Evolutionary conservation across 2,329 filamentous ascomycete genomes (phyloP).

Genomic region (Phialocephala sp.): DNA sequence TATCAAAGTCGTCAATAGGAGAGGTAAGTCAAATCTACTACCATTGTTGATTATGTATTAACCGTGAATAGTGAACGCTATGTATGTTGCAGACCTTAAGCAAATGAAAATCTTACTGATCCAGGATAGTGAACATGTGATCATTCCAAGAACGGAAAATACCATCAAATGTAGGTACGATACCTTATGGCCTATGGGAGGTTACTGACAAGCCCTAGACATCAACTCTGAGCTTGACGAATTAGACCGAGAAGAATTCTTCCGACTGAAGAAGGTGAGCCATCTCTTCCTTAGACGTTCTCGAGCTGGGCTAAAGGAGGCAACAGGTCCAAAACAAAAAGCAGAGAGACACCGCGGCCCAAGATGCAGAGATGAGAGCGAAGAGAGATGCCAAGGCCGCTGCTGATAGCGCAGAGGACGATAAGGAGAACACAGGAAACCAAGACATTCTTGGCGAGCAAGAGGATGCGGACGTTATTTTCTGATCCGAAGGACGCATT

Average conservation of each 20-base stretch:
- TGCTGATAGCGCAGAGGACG: slow-evolving; percentile 58
- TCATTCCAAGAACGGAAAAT: slow-evolving; percentile 97
- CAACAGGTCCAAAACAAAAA: slow-evolving; percentile 76
- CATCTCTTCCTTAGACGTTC: neutral
- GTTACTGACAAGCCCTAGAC: slow-evolving; percentile 54
- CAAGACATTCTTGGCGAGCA: slow-evolving; percentile 74
- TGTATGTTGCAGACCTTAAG: slow-evolving; percentile 59
- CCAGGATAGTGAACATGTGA: slow-evolving; percentile 76
- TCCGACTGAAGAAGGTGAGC: slow-evolving; percentile 84
- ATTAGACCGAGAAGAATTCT: slow-evolving; percentile 97
- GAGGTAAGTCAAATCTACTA: slow-evolving; percentile 62
- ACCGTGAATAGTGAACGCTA: slow-evolving; percentile 76
- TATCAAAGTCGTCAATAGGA: slow-evolving; percentile 97
- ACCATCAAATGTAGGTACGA: slow-evolving; percentile 86
- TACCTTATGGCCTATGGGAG: slow-evolving; percentile 13
- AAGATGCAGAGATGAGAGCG: slow-evolving; percentile 77
- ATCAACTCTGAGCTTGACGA: slow-evolving; percentile 99
- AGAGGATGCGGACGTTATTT: slow-evolving; percentile 87
- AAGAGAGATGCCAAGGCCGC: slow-evolving; percentile 61
- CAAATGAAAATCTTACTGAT: slow-evolving; percentile 26
- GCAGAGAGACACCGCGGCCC: slow-evolving; percentile 74
- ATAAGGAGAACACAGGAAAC: slow-evolving; percentile 52
- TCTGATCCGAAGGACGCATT: slow-evolving; percentile 52
- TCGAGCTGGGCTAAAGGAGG: slow-evolving; percentile 13
- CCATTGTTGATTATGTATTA: slow-evolving; percentile 33